Base-by-base conservation (phyloP, 2,329 filamentous ascomycete species). In the Penicillium sp. region DNA sequence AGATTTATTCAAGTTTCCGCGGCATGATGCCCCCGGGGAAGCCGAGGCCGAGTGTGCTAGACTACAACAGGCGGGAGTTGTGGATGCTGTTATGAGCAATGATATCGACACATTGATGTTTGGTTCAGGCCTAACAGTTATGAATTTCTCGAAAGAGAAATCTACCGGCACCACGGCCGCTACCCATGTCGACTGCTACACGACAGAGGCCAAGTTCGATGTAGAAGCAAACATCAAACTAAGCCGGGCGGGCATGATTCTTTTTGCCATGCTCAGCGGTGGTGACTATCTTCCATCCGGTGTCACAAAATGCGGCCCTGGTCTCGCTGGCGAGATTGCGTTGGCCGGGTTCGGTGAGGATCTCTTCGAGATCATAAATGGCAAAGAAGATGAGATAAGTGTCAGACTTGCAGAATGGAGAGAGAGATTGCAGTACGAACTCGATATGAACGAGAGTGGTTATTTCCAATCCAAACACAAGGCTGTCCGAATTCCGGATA, bases 71-170 rank as follows among this genome's bases (percentile, higher is more conserved):
- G 82, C 87, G 47, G 91, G 91, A 0, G 78, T 96, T 8, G 92
- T 96, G 1, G 94, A 99, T 71, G 93, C 90, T 0, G 94, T 97
- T 1, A 79, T 99, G 64, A 97, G 90, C 70, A 92, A 99, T 70
- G 94, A 99, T 77, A 91, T 97, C 45, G 94, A 99, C 69, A 94
- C 93, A 1, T 83, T 97, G 65, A 97, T 97, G 93, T 97, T 97
- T 74, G 94, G 94, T 1, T 94, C 91, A 61, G 86, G 83, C 0
- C 75, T 84, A 38, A 93, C 89, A 0, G 75, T 97, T 43, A 83
- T 91, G 51, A 93, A 91, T 65, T 97, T 90, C 86, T 89, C 89
- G 0, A 82, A 89, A 3, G 90, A 95, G 67, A 81, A 79, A 12
- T 81, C 79, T 0, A 83, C 79, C 64, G 89, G 88, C 60, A 77